Evolutionary conservation across 1,284 basidiomycete genomes (phyloP).

Genomic region (Ustilago cynodontis): DNA sequence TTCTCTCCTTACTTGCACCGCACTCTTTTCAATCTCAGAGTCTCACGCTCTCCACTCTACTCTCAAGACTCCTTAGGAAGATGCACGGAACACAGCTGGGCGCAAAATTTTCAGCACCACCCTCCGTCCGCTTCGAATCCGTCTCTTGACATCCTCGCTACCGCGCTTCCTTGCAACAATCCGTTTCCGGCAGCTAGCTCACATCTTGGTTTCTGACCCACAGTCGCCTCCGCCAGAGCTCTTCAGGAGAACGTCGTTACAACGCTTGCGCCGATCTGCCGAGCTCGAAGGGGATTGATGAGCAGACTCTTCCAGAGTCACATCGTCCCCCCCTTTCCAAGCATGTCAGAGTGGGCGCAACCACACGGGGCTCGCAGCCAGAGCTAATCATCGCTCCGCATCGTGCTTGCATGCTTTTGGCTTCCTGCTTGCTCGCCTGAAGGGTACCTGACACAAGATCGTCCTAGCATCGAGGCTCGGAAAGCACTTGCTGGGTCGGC

Average conservation of each 20-base stretch:
- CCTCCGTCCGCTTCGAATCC: background rate
- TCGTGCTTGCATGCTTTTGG: background rate
- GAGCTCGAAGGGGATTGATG: background rate
- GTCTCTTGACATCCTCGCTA: background rate
- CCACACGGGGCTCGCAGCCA: background rate
- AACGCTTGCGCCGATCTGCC: background rate
- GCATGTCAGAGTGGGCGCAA: background rate
- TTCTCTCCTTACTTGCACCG: background rate
- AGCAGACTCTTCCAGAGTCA: background rate
- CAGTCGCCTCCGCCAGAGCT: background rate
- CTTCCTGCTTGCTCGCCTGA: too few relatives aligned
- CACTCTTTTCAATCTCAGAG: background rate
- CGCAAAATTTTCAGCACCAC: background rate
- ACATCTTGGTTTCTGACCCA: background rate
- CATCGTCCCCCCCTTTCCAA: background rate
- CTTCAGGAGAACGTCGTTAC: background rate
- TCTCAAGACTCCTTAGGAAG: conserved; percentile 4
- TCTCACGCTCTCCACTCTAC: background rate
- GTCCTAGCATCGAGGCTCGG: background rate
- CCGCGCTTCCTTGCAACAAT: background rate
- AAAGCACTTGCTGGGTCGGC: background rate
- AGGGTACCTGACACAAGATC: too few relatives aligned
- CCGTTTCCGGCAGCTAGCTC: background rate
- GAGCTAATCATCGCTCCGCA: background rate
- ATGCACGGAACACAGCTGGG: background rate